Conservation (phyloP, 352 stramenopile species). For the Globisporangium cederbergense region DNA sequence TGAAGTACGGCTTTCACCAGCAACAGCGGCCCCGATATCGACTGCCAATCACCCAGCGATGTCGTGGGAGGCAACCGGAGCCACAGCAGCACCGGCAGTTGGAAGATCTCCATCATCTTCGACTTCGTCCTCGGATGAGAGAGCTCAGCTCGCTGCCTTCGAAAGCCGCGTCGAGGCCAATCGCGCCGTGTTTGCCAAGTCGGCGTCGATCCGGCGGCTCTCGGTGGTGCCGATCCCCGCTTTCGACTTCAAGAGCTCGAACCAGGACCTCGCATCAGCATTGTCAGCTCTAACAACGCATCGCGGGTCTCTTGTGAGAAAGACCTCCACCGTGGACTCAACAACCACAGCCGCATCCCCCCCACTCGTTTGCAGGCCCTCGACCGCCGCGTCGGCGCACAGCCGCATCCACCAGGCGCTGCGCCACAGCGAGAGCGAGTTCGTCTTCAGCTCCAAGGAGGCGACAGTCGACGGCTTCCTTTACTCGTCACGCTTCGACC, state of each 20-base stretch:
- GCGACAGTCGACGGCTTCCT: conserved; percentile 41
- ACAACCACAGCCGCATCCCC: not conserved
- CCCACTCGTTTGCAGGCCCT: conserved; percentile 21
- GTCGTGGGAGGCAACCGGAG: not conserved
- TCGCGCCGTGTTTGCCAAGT: conserved; percentile 34
- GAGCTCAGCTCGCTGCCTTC: not conserved
- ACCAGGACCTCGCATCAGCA: conserved; percentile 7
- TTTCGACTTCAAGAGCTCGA: conserved; percentile 4
- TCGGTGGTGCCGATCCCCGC: conserved; percentile 9
- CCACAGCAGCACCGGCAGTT: not conserved
- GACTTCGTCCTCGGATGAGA: not conserved
- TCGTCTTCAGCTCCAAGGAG: conserved; percentile 50
- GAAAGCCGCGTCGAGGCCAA: conserved; percentile 29
- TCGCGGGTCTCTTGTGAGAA: not conserved
- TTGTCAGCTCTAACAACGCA: not conserved
- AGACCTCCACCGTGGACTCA: not conserved
- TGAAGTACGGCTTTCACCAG: not conserved
- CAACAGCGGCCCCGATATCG: not conserved
- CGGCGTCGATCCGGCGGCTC: conserved; percentile 31
- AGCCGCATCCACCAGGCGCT: conserved; percentile 63
- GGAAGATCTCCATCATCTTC: not conserved
- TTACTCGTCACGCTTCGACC: conserved; percentile 51
- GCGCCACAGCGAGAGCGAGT: conserved; percentile 47
- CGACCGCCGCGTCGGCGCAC: conserved; percentile 43
- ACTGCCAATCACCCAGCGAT: not conserved